Conservation (phyloP, 768 basidiomycete species). For the Boletales sp. region DNA sequence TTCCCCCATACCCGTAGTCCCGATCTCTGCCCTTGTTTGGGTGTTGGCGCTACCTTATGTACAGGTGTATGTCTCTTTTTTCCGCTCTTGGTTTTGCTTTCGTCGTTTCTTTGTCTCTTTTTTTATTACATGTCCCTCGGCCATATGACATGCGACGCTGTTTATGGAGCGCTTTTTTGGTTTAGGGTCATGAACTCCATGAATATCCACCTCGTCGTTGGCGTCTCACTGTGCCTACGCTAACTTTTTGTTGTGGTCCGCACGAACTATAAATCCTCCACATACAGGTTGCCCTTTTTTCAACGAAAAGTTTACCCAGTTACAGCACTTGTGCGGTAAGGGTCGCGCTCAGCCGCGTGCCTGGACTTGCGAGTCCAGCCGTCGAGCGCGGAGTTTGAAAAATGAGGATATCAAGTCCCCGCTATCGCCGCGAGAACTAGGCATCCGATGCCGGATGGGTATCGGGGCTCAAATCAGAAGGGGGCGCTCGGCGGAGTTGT, state of each 20-base stretch:
- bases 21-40: conserved; percentile 1
- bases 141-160: conserved; percentile 11
- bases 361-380: too few species aligned
- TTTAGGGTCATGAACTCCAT: not conserved
- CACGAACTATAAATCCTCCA: not conserved
- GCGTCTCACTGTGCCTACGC: conserved; percentile 10
- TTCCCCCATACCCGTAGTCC: conserved; percentile 17
- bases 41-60: conserved; percentile 16
- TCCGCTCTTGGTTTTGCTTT: conserved; percentile 26
- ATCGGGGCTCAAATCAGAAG: too few species aligned
- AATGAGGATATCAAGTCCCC: too few species aligned
- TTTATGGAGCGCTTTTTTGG: conserved; percentile 14
- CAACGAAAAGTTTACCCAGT: too few species aligned
- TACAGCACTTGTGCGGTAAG: too few species aligned
- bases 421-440: too few species aligned
- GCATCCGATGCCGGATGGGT: too few species aligned
- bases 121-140: conserved; percentile 9
- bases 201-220: not conserved
- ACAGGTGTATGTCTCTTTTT: conserved; percentile 15
- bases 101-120: conserved; percentile 2
- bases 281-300: too few species aligned
- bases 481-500: too few species aligned
- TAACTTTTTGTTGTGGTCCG: conserved; percentile 15
- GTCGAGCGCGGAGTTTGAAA: too few species aligned
- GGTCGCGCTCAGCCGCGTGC: too few species aligned